Evolutionary conservation across 805 yeast species (phyloP).

Genomic region (Sugiyamaella americana): DNA sequence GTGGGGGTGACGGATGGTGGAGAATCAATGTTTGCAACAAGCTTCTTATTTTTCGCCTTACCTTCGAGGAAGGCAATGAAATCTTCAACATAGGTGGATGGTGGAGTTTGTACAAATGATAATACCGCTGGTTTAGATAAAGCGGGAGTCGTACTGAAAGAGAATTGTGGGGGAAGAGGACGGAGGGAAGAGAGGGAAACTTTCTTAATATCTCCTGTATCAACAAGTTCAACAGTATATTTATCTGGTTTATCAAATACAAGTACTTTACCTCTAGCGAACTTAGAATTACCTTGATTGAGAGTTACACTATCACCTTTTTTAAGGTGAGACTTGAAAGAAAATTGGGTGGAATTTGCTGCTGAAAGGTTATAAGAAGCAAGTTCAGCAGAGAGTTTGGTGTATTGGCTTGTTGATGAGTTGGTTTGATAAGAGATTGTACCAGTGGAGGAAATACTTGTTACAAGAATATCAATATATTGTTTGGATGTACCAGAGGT

Average conservation of each 20-base stretch:
- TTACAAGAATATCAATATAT: constrained; percentile 33
- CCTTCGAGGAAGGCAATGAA: constrained; percentile 52
- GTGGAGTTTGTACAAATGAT: constrained; percentile 52
- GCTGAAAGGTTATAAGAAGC: constrained; percentile 28
- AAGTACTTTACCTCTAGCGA: constrained; percentile 52
- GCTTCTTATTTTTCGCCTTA: constrained; percentile 43
- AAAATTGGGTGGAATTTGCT: constrained; percentile 25
- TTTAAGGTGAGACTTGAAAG: constrained; percentile 37
- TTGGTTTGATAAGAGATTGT: constrained; percentile 23
- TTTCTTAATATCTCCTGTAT: constrained; percentile 50
- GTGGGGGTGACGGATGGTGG: constrained; percentile 32
- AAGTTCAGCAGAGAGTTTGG: constrained; percentile 23
- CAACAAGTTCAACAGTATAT: constrained; percentile 52
- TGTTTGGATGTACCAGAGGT: constrained; percentile 18
- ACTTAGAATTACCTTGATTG: constrained; percentile 49
- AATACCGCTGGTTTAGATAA: constrained; percentile 53
- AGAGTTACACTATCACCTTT: constrained; percentile 47
- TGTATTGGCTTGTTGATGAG: constrained; percentile 16
- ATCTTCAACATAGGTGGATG: constrained; percentile 53
- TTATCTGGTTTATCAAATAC: constrained; percentile 40
- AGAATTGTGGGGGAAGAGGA: constrained; percentile 47
- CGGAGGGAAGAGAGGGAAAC: constrained; percentile 43
- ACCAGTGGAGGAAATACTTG: constrained; percentile 27
- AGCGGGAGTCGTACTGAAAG: constrained; percentile 36
- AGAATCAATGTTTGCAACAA: constrained; percentile 47